Evolutionary conservation across 140 eudicot species (phyloP).

Genomic region (Flaveria floridana): DNA sequence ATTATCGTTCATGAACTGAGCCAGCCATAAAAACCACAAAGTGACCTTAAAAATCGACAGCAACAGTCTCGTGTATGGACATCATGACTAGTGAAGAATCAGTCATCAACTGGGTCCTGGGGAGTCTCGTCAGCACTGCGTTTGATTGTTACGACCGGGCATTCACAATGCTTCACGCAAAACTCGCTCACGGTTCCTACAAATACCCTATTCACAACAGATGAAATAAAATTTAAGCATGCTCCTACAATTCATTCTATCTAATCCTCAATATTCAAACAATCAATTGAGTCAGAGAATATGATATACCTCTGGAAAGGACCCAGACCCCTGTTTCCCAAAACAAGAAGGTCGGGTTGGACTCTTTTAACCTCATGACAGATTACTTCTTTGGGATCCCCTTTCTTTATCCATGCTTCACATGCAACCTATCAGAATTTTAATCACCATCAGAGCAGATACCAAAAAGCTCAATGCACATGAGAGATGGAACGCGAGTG

Average conservation of each 20-base stretch:
- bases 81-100: slow-evolving; percentile 14
- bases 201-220: slow-evolving; percentile 64
- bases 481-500: slow-evolving; percentile 5
- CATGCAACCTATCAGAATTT: slow-evolving; percentile 64
- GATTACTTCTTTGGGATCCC: slow-evolving; percentile 84
- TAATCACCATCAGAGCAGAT: not conserved
- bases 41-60: not conserved
- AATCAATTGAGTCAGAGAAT: not conserved
- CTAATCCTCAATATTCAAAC: not conserved
- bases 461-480: not conserved
- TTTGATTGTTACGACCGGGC: slow-evolving; percentile 84
- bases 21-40: not conserved
- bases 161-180: slow-evolving; percentile 90
- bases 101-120: slow-evolving; percentile 80
- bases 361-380: slow-evolving; percentile 78
- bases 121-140: slow-evolving; percentile 72
- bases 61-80: not conserved
- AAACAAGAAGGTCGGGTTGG: slow-evolving; percentile 83
- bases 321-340: slow-evolving; percentile 93
- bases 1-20: not conserved
- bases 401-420: slow-evolving; percentile 90
- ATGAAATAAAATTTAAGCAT: slow-evolving; percentile 9
- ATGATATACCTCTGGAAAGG: slow-evolving; percentile 83
- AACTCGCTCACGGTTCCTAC: slow-evolving; percentile 98
- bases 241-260: not conserved